Evolutionary conservation across 805 yeast genomes (phyloP).

Genomic region (Cyberlindnera xishuangbannaensis): DNA sequence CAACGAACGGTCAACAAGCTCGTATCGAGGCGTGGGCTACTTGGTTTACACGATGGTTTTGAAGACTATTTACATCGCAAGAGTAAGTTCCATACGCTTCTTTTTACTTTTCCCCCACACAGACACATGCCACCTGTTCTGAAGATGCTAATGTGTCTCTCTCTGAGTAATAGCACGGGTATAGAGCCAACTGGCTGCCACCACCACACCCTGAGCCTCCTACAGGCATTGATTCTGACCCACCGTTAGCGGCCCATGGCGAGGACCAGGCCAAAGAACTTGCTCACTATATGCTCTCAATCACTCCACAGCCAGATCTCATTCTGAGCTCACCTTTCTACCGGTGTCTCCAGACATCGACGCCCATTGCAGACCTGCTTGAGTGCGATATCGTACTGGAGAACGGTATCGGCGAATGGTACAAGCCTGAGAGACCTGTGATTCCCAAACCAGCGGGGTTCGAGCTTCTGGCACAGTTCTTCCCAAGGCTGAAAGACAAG

Average conservation of each 20-base stretch:
- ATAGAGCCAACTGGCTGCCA: constrained; percentile 77
- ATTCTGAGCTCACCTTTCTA: constrained; percentile 82
- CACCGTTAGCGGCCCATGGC: constrained; percentile 84
- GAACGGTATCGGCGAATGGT: constrained; percentile 91
- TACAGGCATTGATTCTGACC: constrained; percentile 88
- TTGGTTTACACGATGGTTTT: constrained; percentile 39
- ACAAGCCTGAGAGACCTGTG: constrained; percentile 56
- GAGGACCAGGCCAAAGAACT: constrained; percentile 80
- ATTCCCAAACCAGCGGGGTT: constrained; percentile 66
- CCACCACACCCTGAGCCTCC: constrained; percentile 74
- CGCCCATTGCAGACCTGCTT: constrained; percentile 58
- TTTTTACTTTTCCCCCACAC: too few relatives aligned
- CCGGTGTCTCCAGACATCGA: constrained; percentile 78
- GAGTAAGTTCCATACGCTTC: constrained; percentile 33
- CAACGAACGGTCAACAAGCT: too few relatives aligned
- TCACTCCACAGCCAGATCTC: constrained; percentile 57
- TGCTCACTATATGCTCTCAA: constrained; percentile 49
- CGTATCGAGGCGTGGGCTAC: too few relatives aligned
- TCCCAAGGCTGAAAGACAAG: constrained; percentile 40
- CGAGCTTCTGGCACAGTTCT: constrained; percentile 44
- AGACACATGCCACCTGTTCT: neutral
- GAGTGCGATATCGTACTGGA: constrained; percentile 62
- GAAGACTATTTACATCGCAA: constrained; percentile 59
- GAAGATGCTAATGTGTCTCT: neutral
- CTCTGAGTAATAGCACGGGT: too few relatives aligned